phyloP scores from a whole-genome alignment of 2,329 filamentous ascomycete genomes.

The Colletotrichum viniferum region DNA sequence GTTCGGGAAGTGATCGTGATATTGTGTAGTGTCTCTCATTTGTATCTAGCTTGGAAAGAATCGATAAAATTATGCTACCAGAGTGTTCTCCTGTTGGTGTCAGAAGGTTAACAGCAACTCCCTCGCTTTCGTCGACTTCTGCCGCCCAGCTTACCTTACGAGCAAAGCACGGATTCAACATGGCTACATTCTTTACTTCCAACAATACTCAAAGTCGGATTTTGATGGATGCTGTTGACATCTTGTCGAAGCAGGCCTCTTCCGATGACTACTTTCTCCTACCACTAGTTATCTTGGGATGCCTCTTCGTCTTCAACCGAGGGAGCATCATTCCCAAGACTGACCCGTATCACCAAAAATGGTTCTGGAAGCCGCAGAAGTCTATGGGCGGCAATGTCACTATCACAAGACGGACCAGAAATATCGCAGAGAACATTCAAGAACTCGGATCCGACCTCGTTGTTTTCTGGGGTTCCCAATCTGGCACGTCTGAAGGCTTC shows the following conservation, averaged over 20 bases:
- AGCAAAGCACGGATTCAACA: neutral
- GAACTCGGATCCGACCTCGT: neutral
- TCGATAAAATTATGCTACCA: neutral
- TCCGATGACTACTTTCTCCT: neutral
- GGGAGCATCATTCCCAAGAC: neutral
- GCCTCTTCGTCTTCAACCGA: neutral
- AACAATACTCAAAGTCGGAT: neutral
- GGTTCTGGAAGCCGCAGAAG: neutral
- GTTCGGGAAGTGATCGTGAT: neutral
- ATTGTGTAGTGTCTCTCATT: neutral
- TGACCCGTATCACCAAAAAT: neutral
- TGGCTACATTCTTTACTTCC: neutral
- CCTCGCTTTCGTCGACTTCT: neutral
- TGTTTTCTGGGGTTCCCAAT: neutral
- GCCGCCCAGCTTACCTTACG: neutral
- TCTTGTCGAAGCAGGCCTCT: neutral
- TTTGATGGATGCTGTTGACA: neutral
- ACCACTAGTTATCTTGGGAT: neutral
- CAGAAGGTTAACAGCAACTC: neutral
- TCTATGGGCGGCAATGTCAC: neutral
- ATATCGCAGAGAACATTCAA: neutral
- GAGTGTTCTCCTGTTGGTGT: neutral
- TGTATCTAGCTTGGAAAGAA: fast-evolving
- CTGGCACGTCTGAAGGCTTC: neutral
- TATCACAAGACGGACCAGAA: neutral